phyloP scores from a whole-genome alignment of 139 green algal genomes.

The Tetradesmus obliquus region DNA sequence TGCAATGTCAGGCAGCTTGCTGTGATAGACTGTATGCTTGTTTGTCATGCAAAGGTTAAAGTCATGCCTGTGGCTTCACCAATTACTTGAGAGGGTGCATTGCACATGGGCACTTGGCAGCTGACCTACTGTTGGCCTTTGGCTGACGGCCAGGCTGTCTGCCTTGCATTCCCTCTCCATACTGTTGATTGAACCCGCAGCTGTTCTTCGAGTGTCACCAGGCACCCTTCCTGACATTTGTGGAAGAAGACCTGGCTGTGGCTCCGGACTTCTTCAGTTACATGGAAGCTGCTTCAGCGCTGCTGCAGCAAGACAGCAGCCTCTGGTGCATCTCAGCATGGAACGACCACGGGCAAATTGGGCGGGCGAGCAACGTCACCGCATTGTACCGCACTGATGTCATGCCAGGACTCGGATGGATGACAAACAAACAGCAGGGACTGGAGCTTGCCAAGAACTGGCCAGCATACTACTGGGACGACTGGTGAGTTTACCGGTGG shows the following conservation, averaged over 20 bases:
- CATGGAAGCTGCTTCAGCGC: constrained; percentile 51
- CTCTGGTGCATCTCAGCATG: constrained; percentile 53
- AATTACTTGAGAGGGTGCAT: too few species aligned
- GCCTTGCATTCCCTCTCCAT: too few species aligned
- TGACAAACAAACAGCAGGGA: constrained; percentile 56
- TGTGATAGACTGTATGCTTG: too few species aligned
- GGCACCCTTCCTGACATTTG: constrained; percentile 10
- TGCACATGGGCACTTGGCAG: too few species aligned
- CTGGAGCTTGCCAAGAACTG: constrained; percentile 32
- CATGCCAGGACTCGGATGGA: constrained; percentile 76
- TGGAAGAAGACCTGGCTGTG: constrained; percentile 73
- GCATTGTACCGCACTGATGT: constrained; percentile 72
- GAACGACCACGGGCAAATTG: constrained; percentile 74
- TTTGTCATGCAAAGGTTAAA: too few species aligned
- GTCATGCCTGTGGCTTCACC: too few species aligned
- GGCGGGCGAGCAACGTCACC: constrained; percentile 40
- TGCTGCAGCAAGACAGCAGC: constrained; percentile 49
- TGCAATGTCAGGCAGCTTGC: too few species aligned
- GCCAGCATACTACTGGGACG: constrained; percentile 69
- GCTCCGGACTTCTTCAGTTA: constrained; percentile 72
- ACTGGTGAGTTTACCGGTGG: constrained; percentile 56
- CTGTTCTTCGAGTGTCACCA: constrained; percentile 18
- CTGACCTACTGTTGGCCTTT: too few species aligned
- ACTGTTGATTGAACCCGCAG: too few species aligned
- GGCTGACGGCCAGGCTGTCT: too few species aligned